phyloP scores from a whole-genome alignment of 441 rosid genomes.

The Daphne laureola region DNA sequence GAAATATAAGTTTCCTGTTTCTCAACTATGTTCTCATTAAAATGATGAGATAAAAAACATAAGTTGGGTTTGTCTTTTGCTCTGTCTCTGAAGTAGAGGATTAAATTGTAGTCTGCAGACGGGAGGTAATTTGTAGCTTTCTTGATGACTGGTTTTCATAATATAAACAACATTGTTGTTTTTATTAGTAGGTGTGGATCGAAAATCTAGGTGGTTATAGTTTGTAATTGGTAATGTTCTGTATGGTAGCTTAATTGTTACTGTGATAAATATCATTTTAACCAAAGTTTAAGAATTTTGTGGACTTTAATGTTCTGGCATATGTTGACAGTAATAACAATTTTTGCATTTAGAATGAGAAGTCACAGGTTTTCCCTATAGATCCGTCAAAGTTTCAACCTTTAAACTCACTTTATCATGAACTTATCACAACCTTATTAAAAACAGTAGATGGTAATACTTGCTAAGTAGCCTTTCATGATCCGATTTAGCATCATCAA shows the following conservation, averaged over 20 bases:
- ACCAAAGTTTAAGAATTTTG: no score
- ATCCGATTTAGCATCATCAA: constrained; percentile 67
- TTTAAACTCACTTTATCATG: constrained; percentile 1
- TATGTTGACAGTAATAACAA: no score
- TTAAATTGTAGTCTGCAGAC: constrained; percentile 4
- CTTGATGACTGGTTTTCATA: constrained; percentile 1
- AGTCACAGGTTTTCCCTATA: neutral
- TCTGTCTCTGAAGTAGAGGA: constrained; percentile 4
- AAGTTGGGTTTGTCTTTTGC: no score
- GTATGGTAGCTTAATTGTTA: neutral
- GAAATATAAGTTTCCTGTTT: constrained; percentile 26
- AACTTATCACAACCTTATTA: neutral
- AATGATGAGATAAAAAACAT: no score
- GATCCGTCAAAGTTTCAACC: neutral
- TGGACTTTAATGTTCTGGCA: no score
- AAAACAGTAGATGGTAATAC: constrained; percentile 17
- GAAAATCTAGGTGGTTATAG: neutral
- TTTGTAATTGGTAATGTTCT: constrained; percentile 7
- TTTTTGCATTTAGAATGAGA: neutral
- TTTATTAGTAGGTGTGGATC: neutral
- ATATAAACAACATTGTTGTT: neutral
- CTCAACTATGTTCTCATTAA: no score
- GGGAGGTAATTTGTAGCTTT: neutral
- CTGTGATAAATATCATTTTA: neutral
- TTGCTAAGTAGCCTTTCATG: constrained; percentile 58